Base-by-base conservation (phyloP, 768 basidiomycete species). In the Tricholoma furcatifolium region DNA sequence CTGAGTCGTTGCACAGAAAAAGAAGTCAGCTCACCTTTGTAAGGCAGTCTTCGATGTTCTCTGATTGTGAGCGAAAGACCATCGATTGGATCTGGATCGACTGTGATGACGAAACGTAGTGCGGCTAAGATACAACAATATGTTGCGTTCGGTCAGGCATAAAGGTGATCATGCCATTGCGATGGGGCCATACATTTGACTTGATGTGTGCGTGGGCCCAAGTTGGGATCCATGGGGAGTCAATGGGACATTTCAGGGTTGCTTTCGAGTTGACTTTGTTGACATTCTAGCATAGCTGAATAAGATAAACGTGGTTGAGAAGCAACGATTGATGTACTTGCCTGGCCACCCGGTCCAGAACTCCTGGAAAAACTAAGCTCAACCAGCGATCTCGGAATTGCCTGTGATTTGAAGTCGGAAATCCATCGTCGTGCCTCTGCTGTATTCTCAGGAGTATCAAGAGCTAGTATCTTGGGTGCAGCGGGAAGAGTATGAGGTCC, bases 231-330 rank as follows among this genome's bases (percentile, higher is more conserved):
- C 88, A 91, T 1, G 68, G 48, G 1, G 77, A 71, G 47, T 83
- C 70, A 8, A 89, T 45, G 6, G 75, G 66, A 60, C 86, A 88
- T 38, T 85, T 75, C 14, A 87, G 59, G 0, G 82, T 85, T 0
- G 81, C 87, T 64, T 92, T 92, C 12, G 91, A 92, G 53, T 89
- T 91, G n/a, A 92, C 80, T 70, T 91, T 93, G 63, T 93, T 93
- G 35, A 93, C 91, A 58, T 93, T 90, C 88, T 92, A 59, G 23
- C 10, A 12, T 51, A 1, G 17, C 31, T 32, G 17, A 35, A 35
- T 42, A 11, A 17, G 21, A n/a, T 12, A n/a, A 17, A 27, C 27
- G 27, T 7, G 5, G 3, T 7, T 21, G 21, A 23, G 9, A 34
- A 10, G 27, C 6, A 36, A 30, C n/a, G 4, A 47, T 14, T 6